These are phyloP conservation scores for Phylloporus sp. DNA, from an alignment of 1,284 basidiomycete genomes.

Conservation along the genomic window DNA sequence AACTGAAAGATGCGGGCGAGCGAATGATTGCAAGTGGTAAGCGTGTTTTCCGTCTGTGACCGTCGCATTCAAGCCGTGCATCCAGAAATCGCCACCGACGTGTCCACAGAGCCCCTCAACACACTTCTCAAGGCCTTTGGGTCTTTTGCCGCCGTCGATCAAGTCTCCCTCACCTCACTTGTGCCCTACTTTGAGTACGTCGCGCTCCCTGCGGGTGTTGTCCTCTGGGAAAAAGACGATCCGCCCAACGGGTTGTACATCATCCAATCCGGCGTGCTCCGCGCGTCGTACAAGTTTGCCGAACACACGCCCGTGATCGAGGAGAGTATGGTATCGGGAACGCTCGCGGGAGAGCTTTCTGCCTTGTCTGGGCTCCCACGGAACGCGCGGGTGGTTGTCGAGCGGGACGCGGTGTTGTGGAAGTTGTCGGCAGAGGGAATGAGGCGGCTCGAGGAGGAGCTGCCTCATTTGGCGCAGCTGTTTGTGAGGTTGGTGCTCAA, in stretches of 20 bases:
- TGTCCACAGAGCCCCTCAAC: conserved; percentile 60
- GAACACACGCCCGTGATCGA: conserved; percentile 72
- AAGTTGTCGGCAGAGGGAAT: conserved; percentile 69
- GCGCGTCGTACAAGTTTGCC: conserved; percentile 82
- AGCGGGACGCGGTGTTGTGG: conserved; percentile 83
- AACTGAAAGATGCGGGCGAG: conserved; percentile 82
- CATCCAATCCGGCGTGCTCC: conserved; percentile 83
- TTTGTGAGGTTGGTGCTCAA: conserved; percentile 83
- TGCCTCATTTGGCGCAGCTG: conserved; percentile 68
- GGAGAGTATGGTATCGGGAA: conserved; percentile 93
- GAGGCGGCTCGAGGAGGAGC: conserved; percentile 67
- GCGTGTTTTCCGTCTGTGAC: conserved; percentile 16
- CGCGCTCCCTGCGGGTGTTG: conserved; percentile 61
- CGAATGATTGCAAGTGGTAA: conserved; percentile 69
- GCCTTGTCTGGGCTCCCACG: conserved; percentile 78
- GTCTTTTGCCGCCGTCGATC: conserved; percentile 64
- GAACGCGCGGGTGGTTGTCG: conserved; percentile 88
- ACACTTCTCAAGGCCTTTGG: conserved; percentile 82
- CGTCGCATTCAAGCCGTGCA: not conserved
- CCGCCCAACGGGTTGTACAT: conserved; percentile 85
- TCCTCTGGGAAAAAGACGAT: conserved; percentile 83
- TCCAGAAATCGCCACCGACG: conserved; percentile 31
- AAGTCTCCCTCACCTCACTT: conserved; percentile 63
- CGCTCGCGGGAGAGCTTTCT: conserved; percentile 88
- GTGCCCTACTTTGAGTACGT: conserved; percentile 77